Base-by-base conservation (phyloP, 2,329 filamentous ascomycete species). In the Thelonectria discophora region DNA sequence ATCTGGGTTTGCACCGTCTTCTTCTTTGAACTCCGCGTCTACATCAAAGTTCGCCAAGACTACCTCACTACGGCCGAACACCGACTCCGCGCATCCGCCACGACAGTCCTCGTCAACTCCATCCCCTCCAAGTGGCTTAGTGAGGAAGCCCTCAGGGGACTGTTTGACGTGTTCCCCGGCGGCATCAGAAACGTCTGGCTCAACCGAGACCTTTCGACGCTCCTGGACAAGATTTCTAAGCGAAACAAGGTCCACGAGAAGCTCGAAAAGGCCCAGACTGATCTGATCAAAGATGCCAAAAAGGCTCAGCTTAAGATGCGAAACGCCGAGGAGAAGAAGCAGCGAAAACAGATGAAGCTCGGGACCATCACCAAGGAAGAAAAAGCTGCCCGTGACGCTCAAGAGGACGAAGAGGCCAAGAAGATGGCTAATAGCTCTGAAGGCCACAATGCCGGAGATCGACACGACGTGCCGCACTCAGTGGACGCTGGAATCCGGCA, bases 111-210 rank as follows among this genome's bases (percentile, higher is more conserved):
- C 6, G 93, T 99, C 54, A 95, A 90, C 65, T 90, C 90, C 11
- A 97, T 99, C 53, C 95, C 95, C 1, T 81, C 86, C 42, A 97
- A 96, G 73, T 99, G 95, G 95, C 86, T 97, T 8, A 93, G 86
- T 2, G 86, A 92, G 50, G 89, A 97, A 46, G 92, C 92, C 0
- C 83, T 99, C 5, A 85, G 88, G 60, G 90, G 90, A 0, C 82
- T 99, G 0, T 99, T 96, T 72, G 95, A 99, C 74, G 94, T 98
- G 1, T 98, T 97, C 69, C 95, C 95, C 0, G 95, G 95, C 18
- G 95, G 95, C 30, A 90, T 99, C 72, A 88, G 92, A 62, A 98
- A 98, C 69, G 91, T 99, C 48, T 99, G 94, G 94, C 89, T 99
- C 70, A 99, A 97, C 62, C 87, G 94, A 63, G 92, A 99, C 73